Percentiles rank a stretch among this genome's conserved stretches.
These are phyloP conservation scores for Podila minutissima DNA, from an alignment of 192 early-diverging fungal genomes.

Conservation along the genomic window DNA sequence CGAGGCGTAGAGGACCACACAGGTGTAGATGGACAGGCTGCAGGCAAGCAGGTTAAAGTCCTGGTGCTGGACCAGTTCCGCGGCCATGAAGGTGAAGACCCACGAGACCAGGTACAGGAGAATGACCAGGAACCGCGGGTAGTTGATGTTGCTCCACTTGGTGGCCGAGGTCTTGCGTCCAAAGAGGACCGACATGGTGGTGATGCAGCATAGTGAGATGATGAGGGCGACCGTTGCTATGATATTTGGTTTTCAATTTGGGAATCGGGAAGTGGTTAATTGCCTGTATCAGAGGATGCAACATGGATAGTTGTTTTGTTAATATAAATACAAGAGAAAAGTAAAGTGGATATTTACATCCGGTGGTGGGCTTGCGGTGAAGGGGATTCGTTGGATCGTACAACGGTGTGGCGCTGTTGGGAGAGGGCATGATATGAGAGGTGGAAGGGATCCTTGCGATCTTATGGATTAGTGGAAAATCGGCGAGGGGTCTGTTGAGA, in stretches of 20 bases:
- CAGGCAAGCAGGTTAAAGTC: conserved; percentile 44
- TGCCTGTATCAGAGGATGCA: background rate
- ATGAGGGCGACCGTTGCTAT: conserved; percentile 37
- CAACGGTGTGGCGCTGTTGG: no score
- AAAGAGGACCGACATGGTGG: conserved; percentile 22
- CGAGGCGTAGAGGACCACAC: conserved; percentile 53
- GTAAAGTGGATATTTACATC: no score
- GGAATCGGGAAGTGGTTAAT: background rate
- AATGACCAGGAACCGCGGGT: conserved; percentile 47
- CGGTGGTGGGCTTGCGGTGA: no score
- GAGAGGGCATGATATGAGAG: no score
- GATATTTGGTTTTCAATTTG: background rate
- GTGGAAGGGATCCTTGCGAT: no score
- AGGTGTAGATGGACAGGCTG: conserved; percentile 46
- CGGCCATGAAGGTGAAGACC: conserved; percentile 37
- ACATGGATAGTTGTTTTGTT: no score
- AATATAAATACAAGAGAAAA: no score
- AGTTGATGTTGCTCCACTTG: conserved; percentile 28
- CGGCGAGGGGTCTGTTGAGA: no score
- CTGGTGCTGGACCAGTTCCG: conserved; percentile 46
- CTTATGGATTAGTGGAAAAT: no score
- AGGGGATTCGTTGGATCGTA: no score
- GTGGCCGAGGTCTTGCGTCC: conserved; percentile 46
- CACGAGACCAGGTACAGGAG: conserved; percentile 42
- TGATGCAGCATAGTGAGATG: conserved; percentile 47